A percentile compares a stretch with the other conserved stretches of the same genome.
phyloP scores from a whole-genome alignment of 1,284 basidiomycete genomes.

The Ganoderma leucocontextum region DNA sequence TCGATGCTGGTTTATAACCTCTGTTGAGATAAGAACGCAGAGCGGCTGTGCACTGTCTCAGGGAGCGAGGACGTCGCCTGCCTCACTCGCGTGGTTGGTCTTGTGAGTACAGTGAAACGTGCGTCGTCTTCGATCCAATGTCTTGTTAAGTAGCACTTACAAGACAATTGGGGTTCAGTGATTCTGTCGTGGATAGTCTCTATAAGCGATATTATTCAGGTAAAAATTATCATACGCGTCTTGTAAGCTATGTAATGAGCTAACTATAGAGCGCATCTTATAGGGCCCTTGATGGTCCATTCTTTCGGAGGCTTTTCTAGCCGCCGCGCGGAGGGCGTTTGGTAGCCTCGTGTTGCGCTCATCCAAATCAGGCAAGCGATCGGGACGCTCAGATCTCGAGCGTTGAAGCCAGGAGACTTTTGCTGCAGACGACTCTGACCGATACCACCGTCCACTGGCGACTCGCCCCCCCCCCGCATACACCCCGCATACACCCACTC shows the following conservation, averaged over 20 bases:
- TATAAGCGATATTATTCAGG: too few relatives aligned
- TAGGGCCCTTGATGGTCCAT: too few relatives aligned
- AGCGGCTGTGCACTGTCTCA: neutral
- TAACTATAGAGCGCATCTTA: too few relatives aligned
- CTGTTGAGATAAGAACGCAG: neutral
- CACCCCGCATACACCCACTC: neutral
- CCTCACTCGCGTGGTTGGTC: too few relatives aligned
- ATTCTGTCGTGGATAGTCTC: too few relatives aligned
- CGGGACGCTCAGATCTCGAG: neutral
- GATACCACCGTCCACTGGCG: neutral
- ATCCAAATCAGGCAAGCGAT: neutral
- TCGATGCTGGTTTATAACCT: neutral
- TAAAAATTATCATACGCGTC: too few relatives aligned
- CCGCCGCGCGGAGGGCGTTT: neutral
- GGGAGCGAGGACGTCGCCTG: too few relatives aligned
- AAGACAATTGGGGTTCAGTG: neutral
- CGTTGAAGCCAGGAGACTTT: neutral
- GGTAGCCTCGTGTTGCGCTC: neutral
- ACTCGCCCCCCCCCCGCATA: neutral
- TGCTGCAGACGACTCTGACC: neutral
- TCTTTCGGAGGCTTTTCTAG: neutral
- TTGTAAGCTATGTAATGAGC: too few relatives aligned
- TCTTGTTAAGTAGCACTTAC: neutral
- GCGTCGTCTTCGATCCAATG: neutral
- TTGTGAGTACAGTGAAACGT: neutral